Percentiles rank a stretch among this genome's conserved stretches.
Conservation (phyloP, 345 rosid species). For the Eucalyptus regnans region DNA sequence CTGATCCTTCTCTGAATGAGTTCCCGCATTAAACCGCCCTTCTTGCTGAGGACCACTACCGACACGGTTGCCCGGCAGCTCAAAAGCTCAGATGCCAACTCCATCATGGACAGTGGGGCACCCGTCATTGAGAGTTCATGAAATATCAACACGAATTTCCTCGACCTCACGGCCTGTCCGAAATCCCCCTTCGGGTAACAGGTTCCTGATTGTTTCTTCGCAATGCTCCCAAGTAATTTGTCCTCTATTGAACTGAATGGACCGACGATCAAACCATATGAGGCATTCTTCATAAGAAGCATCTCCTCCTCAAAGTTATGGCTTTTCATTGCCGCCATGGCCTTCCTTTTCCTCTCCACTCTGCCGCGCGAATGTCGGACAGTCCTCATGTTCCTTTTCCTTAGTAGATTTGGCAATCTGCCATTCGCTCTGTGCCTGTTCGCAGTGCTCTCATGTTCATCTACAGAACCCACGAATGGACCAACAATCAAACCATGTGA, state of each 20-base stretch:
- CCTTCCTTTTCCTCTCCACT: constrained; percentile 31
- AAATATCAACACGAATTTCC: constrained; percentile 72
- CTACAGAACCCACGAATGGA: constrained; percentile 30
- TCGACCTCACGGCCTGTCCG: constrained; percentile 78
- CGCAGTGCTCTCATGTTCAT: constrained; percentile 17
- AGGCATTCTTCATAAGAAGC: constrained; percentile 47
- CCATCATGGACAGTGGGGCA: constrained; percentile 93
- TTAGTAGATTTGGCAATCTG: background rate
- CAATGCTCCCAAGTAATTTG: constrained; percentile 60
- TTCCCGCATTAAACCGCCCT: constrained; percentile 78
- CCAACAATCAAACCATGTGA: constrained; percentile 67
- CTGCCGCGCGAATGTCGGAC: background rate
- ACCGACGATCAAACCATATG: constrained; percentile 68
- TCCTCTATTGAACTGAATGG: constrained; percentile 76
- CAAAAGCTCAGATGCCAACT: constrained; percentile 85
- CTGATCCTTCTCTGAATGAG: constrained; percentile 72
- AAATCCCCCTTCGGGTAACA: constrained; percentile 74
- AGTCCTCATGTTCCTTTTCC: background rate
- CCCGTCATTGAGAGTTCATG: constrained; percentile 96
- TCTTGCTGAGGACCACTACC: constrained; percentile 82
- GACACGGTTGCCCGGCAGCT: constrained; percentile 95
- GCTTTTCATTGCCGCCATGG: constrained; percentile 3
- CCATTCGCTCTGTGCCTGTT: constrained; percentile 10
- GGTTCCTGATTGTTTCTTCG: constrained; percentile 69
- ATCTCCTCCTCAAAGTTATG: constrained; percentile 23